These are phyloP conservation scores for Pelargonium myrrhifolium DNA, from an alignment of 441 rosid genomes.

Conservation along the genomic window DNA sequence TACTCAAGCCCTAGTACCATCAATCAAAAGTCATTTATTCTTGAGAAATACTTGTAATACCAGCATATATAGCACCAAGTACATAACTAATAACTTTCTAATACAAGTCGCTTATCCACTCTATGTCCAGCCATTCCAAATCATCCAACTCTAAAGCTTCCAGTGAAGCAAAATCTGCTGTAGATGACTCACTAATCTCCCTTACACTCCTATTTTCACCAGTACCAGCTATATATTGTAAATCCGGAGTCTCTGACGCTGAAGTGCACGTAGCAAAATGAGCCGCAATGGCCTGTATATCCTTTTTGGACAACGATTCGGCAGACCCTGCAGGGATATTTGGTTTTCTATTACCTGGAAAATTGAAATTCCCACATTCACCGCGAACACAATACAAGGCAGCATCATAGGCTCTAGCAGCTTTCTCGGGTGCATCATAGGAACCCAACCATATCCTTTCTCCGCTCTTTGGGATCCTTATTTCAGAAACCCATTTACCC, in stretches of 20 bases:
- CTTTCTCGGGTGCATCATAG: slow-evolving; percentile 35
- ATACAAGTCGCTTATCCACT: slow-evolving; percentile 27
- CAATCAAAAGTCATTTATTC: neutral
- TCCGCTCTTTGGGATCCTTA: slow-evolving; percentile 35
- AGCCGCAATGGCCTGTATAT: slow-evolving; percentile 30
- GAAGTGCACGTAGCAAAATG: slow-evolving; percentile 21
- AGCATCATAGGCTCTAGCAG: slow-evolving; percentile 41
- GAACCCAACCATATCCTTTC: slow-evolving; percentile 39
- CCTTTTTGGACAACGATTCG: slow-evolving; percentile 25
- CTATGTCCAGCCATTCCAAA: slow-evolving; percentile 33
- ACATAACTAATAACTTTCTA: neutral
- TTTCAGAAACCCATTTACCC: slow-evolving; percentile 44
- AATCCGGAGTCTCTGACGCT: slow-evolving; percentile 14
- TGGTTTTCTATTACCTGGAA: slow-evolving; percentile 30
- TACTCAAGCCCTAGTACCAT: neutral
- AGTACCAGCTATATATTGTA: slow-evolving; percentile 17
- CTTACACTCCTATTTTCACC: slow-evolving; percentile 10
- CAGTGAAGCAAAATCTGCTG: slow-evolving; percentile 21
- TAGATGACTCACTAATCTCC: slow-evolving; percentile 20
- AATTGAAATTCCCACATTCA: slow-evolving; percentile 28
- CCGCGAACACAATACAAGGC: slow-evolving; percentile 34
- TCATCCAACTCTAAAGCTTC: slow-evolving; percentile 31
- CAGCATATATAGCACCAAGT: neutral
- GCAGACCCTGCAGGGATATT: slow-evolving; percentile 24
- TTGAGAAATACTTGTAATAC: too few relatives aligned